phyloP scores from a whole-genome alignment of 2,329 filamentous ascomycete genomes.

The Microsporum audouinii region DNA sequence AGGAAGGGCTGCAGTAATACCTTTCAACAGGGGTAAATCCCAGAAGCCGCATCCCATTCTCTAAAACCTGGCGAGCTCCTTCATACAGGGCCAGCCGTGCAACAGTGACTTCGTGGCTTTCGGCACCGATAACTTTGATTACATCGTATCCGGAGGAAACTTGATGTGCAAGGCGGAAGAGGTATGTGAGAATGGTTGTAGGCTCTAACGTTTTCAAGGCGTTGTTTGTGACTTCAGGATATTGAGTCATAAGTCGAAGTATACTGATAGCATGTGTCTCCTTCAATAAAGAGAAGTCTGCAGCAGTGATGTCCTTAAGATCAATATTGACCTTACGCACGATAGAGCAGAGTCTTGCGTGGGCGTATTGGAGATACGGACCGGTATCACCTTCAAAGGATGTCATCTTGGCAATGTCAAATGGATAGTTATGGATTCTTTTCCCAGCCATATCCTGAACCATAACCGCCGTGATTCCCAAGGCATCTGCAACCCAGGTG shows the following conservation, averaged over 20 bases:
- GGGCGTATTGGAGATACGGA: constrained; percentile 73
- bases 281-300: constrained; percentile 56
- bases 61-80: constrained; percentile 44
- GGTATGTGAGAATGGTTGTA: constrained; percentile 55
- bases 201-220: constrained; percentile 75
- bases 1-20: constrained; percentile 8
- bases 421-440: constrained; percentile 54
- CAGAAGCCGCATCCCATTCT: constrained; percentile 48
- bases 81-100: constrained; percentile 46
- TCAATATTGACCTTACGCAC: constrained; percentile 45
- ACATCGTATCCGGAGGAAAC: constrained; percentile 10
- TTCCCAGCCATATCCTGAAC: constrained; percentile 88
- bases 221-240: constrained; percentile 74
- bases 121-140: constrained; percentile 38
- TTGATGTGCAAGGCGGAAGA: constrained; percentile 43
- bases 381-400: constrained; percentile 79
- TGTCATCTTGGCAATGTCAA: constrained; percentile 72
- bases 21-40: constrained; percentile 49
- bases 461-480: constrained; percentile 82
- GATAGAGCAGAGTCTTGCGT: constrained; percentile 57
- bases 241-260: constrained; percentile 65
- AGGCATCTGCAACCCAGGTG: constrained; percentile 59
- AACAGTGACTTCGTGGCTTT: constrained; percentile 33
- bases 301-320: constrained; percentile 47
- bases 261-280: constrained; percentile 64